These are phyloP conservation scores for Lachancea fermentati DNA, from an alignment of 805 yeast species.

Conservation along the genomic window DNA sequence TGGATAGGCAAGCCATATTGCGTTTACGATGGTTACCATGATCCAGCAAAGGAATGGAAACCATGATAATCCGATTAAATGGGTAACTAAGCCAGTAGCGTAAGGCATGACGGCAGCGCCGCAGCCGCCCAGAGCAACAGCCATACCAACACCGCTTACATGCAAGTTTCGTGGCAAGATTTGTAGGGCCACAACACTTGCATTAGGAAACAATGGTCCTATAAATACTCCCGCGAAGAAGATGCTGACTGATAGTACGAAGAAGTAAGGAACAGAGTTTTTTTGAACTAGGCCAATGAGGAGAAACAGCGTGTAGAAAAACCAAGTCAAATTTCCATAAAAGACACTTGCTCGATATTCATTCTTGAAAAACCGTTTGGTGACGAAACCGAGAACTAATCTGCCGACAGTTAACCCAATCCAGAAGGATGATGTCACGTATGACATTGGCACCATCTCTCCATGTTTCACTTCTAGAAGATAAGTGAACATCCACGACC, in stretches of 20 bases:
- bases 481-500: constrained; percentile 67
- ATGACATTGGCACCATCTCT: constrained; percentile 44
- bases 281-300: constrained; percentile 18
- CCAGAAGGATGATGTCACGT: constrained; percentile 68
- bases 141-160: constrained; percentile 64
- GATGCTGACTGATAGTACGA: constrained; percentile 20
- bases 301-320: constrained; percentile 32
- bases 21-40: constrained; percentile 17
- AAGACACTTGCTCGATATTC: constrained; percentile 37
- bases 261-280: constrained; percentile 18
- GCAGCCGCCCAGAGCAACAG: constrained; percentile 75
- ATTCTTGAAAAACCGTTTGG: constrained; percentile 40
- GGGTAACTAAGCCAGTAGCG: constrained; percentile 43
- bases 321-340: constrained; percentile 32
- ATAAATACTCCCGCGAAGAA: constrained; percentile 52
- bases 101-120: constrained; percentile 79
- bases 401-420: constrained; percentile 65
- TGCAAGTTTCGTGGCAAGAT: constrained; percentile 56
- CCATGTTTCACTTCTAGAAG: constrained; percentile 50
- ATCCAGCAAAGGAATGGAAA: constrained; percentile 27
- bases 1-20: constrained; percentile 28
- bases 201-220: constrained; percentile 72
- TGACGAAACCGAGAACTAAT: constrained; percentile 49
- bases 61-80: constrained; percentile 22
- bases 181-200: constrained; percentile 58